Base-by-base conservation (phyloP, 148 eudicot genomes). In the Rhododendron williamsianum region DNA sequence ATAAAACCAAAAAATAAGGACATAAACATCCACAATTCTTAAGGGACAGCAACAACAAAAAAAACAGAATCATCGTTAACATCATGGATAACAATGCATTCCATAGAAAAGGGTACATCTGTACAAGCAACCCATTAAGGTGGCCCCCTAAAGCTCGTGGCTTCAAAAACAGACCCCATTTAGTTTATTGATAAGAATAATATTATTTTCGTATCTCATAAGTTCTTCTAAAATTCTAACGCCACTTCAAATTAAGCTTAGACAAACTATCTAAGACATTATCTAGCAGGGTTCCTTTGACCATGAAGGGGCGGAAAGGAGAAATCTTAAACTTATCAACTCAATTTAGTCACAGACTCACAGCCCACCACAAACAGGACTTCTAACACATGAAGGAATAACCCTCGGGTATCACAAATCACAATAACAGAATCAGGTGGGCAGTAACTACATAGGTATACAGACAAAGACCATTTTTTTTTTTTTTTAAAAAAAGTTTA, bases 1-100 rank as follows among this genome's bases (percentile, higher is more conserved):
- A 48, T 71, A 84, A 69, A 80, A 54, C 12, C 18, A 25, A 71
- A 81, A 85, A 83, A 38, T 45, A 72, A 63, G 38, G 74, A 27
- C 23, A 54, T 43, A 82, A 79, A 2, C 10, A 46, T 79, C 16
- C 8, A 13, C 16, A 48, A 33, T 12, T 12, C n/a, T 21, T 72
- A 65, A 86, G 30, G 3, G n/a, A 83, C 12, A 23, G 19, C 30
- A 48, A 65, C 80, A 46, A 0, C 9, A 9, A 23, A 33, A 85
- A 85, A 30, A 36, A 85, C 15, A 67, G 73, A 67, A 11, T 2
- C 35, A 48, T 82, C 69, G 25, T 54, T 43, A 65, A 56, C 76
- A 81, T 18, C 30, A 51, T 85, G n/a, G 41, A 85, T 11, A 18
- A 80, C 58, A 0, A 38, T 18, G 71, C 46, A 18, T 78, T 21